These are phyloP conservation scores for Phytophthora tentaculata DNA, from an alignment of 352 stramenopile genomes.

Conservation along the genomic window DNA sequence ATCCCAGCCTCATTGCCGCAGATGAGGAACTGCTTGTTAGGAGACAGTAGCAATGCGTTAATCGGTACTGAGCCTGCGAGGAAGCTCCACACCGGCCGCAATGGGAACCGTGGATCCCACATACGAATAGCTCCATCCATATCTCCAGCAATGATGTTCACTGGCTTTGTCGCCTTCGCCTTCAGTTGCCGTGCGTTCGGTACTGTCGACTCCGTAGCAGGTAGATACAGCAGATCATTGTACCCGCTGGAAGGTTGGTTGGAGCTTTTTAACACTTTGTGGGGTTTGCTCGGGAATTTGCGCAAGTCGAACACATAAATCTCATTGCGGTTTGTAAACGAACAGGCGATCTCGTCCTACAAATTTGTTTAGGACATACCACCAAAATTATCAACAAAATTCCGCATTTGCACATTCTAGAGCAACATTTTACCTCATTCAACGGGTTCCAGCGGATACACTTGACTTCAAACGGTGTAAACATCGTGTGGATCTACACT, in stretches of 20 bases:
- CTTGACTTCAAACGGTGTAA: slow-evolving; percentile 69
- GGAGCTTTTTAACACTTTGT: slow-evolving; percentile 64
- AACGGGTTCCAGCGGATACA: slow-evolving; percentile 79
- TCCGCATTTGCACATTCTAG: not conserved
- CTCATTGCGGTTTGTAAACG: slow-evolving; percentile 75
- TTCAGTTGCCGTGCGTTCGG: slow-evolving; percentile 12
- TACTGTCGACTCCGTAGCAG: slow-evolving; percentile 4
- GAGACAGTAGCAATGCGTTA: slow-evolving; percentile 54
- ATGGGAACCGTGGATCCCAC: slow-evolving; percentile 68
- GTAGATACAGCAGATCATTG: slow-evolving; percentile 75
- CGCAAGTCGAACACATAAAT: slow-evolving; percentile 78
- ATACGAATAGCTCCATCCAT: slow-evolving; percentile 67
- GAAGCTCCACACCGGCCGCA: slow-evolving; percentile 61
- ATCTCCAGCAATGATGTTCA: slow-evolving; percentile 61
- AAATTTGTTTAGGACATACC: too few relatives aligned
- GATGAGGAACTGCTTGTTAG: slow-evolving; percentile 55
- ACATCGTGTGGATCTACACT: slow-evolving; percentile 77
- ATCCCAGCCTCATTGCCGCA: slow-evolving; percentile 67
- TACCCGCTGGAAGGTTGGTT: slow-evolving; percentile 80
- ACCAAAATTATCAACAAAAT: not conserved
- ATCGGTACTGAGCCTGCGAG: slow-evolving; percentile 54
- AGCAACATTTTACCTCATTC: slow-evolving; percentile 52
- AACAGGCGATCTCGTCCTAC: slow-evolving; percentile 80
- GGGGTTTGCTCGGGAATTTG: slow-evolving; percentile 71
- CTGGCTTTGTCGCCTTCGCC: slow-evolving; percentile 8